Evolutionary conservation across 345 rosid genomes (phyloP).

Genomic region (Citropsis articulata): DNA sequence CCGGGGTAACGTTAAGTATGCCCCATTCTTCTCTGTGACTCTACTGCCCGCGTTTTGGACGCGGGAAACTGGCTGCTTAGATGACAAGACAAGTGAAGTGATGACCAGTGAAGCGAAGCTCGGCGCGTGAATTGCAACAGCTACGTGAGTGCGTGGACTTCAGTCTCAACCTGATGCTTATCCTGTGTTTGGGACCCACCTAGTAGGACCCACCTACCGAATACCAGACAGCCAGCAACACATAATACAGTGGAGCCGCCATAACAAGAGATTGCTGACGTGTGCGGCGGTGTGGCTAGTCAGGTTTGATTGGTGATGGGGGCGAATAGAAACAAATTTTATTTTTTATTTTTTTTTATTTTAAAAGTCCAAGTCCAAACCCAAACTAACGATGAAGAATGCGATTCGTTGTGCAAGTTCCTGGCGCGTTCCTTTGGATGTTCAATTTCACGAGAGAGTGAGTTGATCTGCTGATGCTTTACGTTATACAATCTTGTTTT

Average conservation of each 20-base stretch:
- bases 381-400: background rate
- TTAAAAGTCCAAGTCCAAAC: background rate
- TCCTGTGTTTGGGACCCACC: background rate
- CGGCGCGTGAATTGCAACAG: background rate
- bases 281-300: background rate
- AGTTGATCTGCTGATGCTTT: background rate
- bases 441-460: background rate
- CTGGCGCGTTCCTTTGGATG: background rate
- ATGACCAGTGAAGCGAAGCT: no score
- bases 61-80: slow-evolving; percentile 10
- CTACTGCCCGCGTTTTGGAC: background rate
- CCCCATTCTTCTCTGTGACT: background rate
- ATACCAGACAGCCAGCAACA: background rate
- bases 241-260: background rate
- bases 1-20: background rate
- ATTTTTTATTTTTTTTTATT: no score
- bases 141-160: background rate
- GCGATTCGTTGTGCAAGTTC: background rate
- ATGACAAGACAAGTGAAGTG: background rate
- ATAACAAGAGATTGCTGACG: background rate
- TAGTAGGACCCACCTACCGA: background rate
- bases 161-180: background rate
- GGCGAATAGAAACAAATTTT: no score
- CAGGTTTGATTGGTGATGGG: background rate
- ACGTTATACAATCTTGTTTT: no score